A percentile compares a stretch with the other conserved stretches of the same genome.
Conservation (phyloP, 768 basidiomycete species). For the Suillus tomentosus region DNA sequence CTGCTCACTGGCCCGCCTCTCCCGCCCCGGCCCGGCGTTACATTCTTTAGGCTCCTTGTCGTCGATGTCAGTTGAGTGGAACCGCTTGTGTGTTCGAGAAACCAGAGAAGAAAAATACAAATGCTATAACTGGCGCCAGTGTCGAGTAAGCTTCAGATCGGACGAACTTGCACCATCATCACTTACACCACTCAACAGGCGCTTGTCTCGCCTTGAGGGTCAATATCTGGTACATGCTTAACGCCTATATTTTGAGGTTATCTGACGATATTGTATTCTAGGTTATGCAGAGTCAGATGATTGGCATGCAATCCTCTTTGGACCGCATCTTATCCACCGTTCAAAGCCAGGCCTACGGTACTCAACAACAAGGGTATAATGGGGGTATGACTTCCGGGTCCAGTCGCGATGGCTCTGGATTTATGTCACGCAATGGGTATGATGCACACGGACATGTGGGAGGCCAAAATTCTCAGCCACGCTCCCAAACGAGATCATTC, state of each 20-base stretch:
- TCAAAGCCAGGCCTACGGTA: constrained; percentile 43
- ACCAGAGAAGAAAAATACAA: constrained; percentile 82
- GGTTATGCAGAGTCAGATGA: constrained; percentile 95
- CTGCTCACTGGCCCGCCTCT: constrained; percentile 64
- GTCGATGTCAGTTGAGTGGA: constrained; percentile 83
- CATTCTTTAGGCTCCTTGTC: constrained; percentile 76
- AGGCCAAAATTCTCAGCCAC: constrained; percentile 30
- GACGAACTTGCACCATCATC: constrained; percentile 9
- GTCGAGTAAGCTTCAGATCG: constrained; percentile 56
- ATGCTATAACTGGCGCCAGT: constrained; percentile 60
- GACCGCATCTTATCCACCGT: constrained; percentile 79
- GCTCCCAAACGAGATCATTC: constrained; percentile 49
- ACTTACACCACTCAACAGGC: constrained; percentile 46
- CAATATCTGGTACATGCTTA: constrained; percentile 68
- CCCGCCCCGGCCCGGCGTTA: constrained; percentile 72
- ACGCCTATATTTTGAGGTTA: background rate
- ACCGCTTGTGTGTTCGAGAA: constrained; percentile 87
- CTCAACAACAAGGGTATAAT: constrained; percentile 27
- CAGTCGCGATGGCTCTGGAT: constrained; percentile 31
- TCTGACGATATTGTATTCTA: constrained; percentile 28
- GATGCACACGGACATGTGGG: constrained; percentile 34
- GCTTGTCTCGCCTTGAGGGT: constrained; percentile 81
- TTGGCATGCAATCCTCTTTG: constrained; percentile 88
- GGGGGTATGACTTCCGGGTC: constrained; percentile 21
- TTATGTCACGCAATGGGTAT: constrained; percentile 34